Evolutionary conservation across 2,329 filamentous ascomycete genomes (phyloP).

Genomic region (Bipolaris zeicola): DNA sequence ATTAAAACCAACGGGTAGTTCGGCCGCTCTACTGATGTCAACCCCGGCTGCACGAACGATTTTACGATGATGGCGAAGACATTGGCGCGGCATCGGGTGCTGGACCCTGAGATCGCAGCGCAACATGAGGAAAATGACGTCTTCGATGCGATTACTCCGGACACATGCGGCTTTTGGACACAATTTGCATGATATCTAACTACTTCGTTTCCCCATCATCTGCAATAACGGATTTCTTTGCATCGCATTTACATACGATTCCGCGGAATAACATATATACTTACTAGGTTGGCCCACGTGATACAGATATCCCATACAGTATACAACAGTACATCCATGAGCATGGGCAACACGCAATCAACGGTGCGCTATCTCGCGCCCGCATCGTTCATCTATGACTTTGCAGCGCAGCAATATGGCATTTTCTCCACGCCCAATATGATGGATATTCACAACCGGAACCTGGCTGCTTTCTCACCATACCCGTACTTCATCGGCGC

Average conservation of each 20-base stretch:
- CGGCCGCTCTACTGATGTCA: too few relatives aligned
- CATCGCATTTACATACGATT: too few relatives aligned
- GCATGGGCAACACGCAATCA: conserved; percentile 55
- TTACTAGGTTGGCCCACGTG: neutral
- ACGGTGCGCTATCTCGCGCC: conserved; percentile 62
- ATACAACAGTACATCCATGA: neutral
- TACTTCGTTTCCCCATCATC: neutral
- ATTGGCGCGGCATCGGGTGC: conserved; percentile 9
- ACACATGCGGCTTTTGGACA: neutral
- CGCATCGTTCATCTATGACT: conserved; percentile 61
- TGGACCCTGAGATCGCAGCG: conserved; percentile 13
- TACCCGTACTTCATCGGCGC: conserved; percentile 64
- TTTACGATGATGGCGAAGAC: conserved; percentile 8
- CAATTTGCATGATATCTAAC: neutral
- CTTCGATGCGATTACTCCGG: conserved; percentile 1
- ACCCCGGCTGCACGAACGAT: too few relatives aligned
- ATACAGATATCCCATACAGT: neutral
- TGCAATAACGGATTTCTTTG: neutral
- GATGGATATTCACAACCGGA: conserved; percentile 63
- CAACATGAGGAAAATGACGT: conserved; percentile 11
- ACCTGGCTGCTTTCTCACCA: conserved; percentile 64
- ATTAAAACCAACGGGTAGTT: neutral
- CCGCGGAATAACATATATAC: neutral
- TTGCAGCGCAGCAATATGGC: conserved; percentile 65
- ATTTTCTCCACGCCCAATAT: conserved; percentile 63